Conservation (phyloP, 768 basidiomycete species). For the Mrakia frigida region DNA sequence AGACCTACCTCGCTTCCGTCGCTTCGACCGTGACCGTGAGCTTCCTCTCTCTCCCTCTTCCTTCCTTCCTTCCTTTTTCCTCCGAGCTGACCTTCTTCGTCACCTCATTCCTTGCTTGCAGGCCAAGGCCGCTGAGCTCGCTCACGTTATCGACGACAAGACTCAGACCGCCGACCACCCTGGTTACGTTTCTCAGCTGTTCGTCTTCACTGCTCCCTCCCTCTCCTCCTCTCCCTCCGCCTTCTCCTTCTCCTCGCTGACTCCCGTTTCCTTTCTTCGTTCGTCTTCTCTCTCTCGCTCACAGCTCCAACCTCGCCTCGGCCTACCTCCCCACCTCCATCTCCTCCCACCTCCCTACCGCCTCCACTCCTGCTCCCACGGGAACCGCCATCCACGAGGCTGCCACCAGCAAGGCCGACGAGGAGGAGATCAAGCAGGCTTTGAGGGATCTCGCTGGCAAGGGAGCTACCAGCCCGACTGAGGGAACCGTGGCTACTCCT, state of each 20-base stretch:
- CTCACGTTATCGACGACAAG: conserved; percentile 13
- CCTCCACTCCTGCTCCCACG: neutral
- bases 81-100: neutral
- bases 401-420: neutral
- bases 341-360: conserved; percentile 16
- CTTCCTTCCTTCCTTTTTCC: neutral
- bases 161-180: conserved; percentile 25
- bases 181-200: conserved; percentile 21
- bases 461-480: neutral
- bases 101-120: neutral
- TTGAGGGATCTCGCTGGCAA: neutral
- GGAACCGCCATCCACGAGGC: conserved; percentile 21
- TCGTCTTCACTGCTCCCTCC: neutral
- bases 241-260: neutral
- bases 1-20: conserved; percentile 26
- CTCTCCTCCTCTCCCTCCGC: neutral
- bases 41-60: neutral
- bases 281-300: neutral
- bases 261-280: neutral
- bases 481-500: neutral
- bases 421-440: conserved; percentile 27
- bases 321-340: conserved; percentile 22
- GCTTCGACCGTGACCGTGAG: conserved; percentile 10
- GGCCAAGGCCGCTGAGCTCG: conserved; percentile 10
- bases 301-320: conserved; percentile 10